These are phyloP conservation scores for Craspedostauros australis DNA, from an alignment of 108 stramenopile species.

Conservation along the genomic window DNA sequence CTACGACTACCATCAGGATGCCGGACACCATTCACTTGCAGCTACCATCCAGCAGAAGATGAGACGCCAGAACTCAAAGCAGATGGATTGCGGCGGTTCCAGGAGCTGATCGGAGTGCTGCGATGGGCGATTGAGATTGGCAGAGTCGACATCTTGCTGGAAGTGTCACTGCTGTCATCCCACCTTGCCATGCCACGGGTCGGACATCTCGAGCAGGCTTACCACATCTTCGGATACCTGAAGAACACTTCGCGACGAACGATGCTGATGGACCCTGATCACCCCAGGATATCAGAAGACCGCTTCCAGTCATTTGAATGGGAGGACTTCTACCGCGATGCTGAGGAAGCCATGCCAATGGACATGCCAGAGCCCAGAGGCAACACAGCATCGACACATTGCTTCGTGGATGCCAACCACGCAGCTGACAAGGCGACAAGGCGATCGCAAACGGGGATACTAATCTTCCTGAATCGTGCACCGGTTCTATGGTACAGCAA, in stretches of 20 bases:
- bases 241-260: slow-evolving; percentile 12
- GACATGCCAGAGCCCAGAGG: slow-evolving; percentile 26
- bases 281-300: not conserved
- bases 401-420: slow-evolving; percentile 20
- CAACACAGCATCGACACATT: not conserved
- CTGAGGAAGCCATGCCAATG: slow-evolving; percentile 14
- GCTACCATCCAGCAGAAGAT: slow-evolving; percentile 26
- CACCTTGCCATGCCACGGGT: not conserved
- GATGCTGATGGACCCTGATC: not conserved
- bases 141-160: slow-evolving; percentile 26
- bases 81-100: slow-evolving; percentile 2
- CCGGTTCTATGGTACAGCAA: slow-evolving; percentile 43
- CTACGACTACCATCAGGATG: not conserved
- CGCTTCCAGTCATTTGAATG: slow-evolving; percentile 5
- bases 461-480: slow-evolving; percentile 49
- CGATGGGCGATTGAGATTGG: slow-evolving; percentile 44
- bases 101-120: slow-evolving; percentile 31
- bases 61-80: slow-evolving; percentile 1
- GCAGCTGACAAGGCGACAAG: slow-evolving; percentile 15
- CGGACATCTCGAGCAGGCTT: slow-evolving; percentile 35
- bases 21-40: not conserved
- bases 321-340: slow-evolving; percentile 21
- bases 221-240: slow-evolving; percentile 31
- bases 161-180: slow-evolving; percentile 20
- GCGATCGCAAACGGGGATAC: slow-evolving; percentile 43